These are phyloP conservation scores for Medicago truncatula DNA, from an alignment of 306 rosid genomes.

Conservation along the genomic window MtrunA17r5.0-ANR NC_053045.1:46610001-46610500, in stretches of 20 bases:
- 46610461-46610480: not conserved
- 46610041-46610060: not conserved
- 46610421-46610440: slow-evolving; percentile 1
- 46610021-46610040: not conserved
- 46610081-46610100: slow-evolving; percentile 93
- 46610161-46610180: slow-evolving; percentile 68
- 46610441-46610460: not conserved
- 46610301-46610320: slow-evolving; percentile 66
- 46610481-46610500: not conserved
- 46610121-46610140: slow-evolving; percentile 63
- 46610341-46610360: not conserved
- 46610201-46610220: slow-evolving; percentile 64
- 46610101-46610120: slow-evolving; percentile 85
- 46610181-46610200: slow-evolving; percentile 59
- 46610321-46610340: slow-evolving; percentile 72
- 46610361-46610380: not conserved
- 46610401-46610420: not conserved
- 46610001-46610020: not conserved
- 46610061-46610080: slow-evolving; percentile 45
- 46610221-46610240: slow-evolving; percentile 66
- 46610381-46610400: not conserved
- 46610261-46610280: slow-evolving; percentile 68
- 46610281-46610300: slow-evolving; percentile 53
- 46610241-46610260: slow-evolving; percentile 85
- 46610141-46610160: slow-evolving; percentile 48